Conservation (phyloP, 2,329 filamentous ascomycete genomes). For the Phyllosticta ampelicida region DNA sequence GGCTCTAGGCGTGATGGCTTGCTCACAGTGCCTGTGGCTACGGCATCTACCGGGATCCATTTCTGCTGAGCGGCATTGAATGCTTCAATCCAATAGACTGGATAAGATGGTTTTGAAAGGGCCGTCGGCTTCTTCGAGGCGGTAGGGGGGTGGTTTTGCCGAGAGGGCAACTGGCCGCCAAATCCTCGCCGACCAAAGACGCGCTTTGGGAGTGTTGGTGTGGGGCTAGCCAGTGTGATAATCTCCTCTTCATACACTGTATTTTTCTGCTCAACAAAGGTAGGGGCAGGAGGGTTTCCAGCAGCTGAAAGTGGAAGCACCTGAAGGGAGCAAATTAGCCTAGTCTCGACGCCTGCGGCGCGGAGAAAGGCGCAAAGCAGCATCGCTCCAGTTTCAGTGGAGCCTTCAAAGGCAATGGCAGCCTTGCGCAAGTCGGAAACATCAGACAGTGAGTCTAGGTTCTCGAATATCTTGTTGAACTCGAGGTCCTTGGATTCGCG, state of each 20-base stretch:
- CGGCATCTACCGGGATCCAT: constrained; percentile 79
- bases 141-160: neutral
- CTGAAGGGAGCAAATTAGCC: constrained; percentile 85
- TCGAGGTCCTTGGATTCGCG: constrained; percentile 45
- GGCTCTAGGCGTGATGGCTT: constrained; percentile 72
- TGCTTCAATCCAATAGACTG: constrained; percentile 90
- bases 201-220: constrained; percentile 1
- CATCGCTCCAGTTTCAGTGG: constrained; percentile 80
- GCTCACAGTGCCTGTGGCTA: constrained; percentile 71
- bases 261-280: constrained; percentile 15
- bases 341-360: constrained; percentile 66
- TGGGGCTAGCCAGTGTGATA: neutral
- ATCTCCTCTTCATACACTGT: constrained; percentile 13
- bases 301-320: constrained; percentile 55
- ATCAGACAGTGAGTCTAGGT: constrained; percentile 58
- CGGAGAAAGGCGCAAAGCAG: constrained; percentile 82
- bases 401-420: constrained; percentile 62
- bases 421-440: constrained; percentile 62
- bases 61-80: constrained; percentile 79
- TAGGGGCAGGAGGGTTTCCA: constrained; percentile 19
- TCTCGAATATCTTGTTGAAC: constrained; percentile 41
- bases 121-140: neutral
- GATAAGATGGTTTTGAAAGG: constrained; percentile 37
- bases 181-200: constrained; percentile 3
- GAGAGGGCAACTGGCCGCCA: neutral